phyloP scores from a whole-genome alignment of 164 flowering plant genomes.

The Aristolochia fimbriata region DNA sequence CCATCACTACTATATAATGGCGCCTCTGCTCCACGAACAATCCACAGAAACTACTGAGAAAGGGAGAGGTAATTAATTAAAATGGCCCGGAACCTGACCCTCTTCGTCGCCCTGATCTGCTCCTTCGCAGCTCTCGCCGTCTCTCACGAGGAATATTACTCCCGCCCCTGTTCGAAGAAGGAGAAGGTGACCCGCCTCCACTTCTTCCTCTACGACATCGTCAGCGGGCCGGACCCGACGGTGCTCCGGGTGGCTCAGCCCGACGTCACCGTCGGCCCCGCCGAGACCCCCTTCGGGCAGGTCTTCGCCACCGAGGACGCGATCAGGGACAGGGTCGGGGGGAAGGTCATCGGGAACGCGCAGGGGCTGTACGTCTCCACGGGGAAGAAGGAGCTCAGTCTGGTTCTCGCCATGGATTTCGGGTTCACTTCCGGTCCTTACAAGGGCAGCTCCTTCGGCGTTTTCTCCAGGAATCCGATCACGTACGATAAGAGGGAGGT shows the following conservation, averaged over 20 bases:
- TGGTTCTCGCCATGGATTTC: slow-evolving; percentile 34
- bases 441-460: slow-evolving; percentile 36
- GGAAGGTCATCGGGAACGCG: slow-evolving; percentile 33
- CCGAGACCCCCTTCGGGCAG: slow-evolving; percentile 19
- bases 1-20: too few species aligned
- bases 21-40: too few species aligned
- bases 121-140: neutral
- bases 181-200: slow-evolving; percentile 38
- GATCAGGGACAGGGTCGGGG: slow-evolving; percentile 27
- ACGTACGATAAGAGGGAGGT: slow-evolving; percentile 23
- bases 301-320: slow-evolving; percentile 26
- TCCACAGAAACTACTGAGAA: too few species aligned
- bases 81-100: neutral
- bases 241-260: slow-evolving; percentile 25
- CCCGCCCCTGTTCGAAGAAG: neutral
- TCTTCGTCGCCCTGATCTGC: neutral
- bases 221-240: slow-evolving; percentile 34
- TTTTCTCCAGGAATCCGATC: slow-evolving; percentile 36
- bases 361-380: slow-evolving; percentile 39
- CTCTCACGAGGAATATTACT: neutral
- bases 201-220: slow-evolving; percentile 52
- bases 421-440: slow-evolving; percentile 31
- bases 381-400: slow-evolving; percentile 9
- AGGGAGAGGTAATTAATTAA: too few species aligned
- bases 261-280: neutral